Evolutionary conservation across 768 basidiomycete species (phyloP), one percentile per base, ranked within the genome.

Genomic region (Wakefieldia striispora): DNA sequence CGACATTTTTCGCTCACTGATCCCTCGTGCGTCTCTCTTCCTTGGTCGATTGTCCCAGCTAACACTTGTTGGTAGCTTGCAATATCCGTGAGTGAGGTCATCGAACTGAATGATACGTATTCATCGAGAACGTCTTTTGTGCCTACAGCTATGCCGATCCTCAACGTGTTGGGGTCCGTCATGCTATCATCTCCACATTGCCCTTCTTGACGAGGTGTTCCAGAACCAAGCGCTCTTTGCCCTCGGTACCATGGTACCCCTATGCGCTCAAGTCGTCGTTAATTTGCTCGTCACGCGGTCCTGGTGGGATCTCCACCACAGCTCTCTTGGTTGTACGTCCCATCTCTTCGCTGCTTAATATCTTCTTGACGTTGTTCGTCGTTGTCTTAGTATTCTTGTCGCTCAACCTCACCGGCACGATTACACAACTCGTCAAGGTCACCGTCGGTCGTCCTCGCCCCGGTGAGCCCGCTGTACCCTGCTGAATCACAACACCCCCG

Each of bases 371-470:
- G 14, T 35, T 16, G n/a, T 7, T 20, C 11, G 40, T 26, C 6
- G 6, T 19, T 2, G 31, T 27, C 16, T 41, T 63, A 84, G 86
- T 92, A 45, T 71, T 85, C 44, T 77, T 92, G 33, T 79, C 82
- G n/a, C 75, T 89, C 43, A 70, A 86, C 11, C 67, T 93, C 29
- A 82, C 93, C 2, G 88, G 88, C 6, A 66, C 84, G 10, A 72
- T 95, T 40, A 97, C 95, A 0, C 88, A 95, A 59, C 70, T 91
- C 47, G 73, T 82, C 48, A 97, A 97, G 66, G 71, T 91, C 34
- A 81, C 84, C 3, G 95, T 95, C 43, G 94, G 93, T 10, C 82
- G 94, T 10, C 93, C 94, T 8, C 81, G 94, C 13, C 93, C 92
- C 40, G 91, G 89, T 84, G 53, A 27, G 62, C 45, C 17, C 20